Base-by-base conservation (phyloP, 306 rosid species). In the Castanopsis chinensis region DNA sequence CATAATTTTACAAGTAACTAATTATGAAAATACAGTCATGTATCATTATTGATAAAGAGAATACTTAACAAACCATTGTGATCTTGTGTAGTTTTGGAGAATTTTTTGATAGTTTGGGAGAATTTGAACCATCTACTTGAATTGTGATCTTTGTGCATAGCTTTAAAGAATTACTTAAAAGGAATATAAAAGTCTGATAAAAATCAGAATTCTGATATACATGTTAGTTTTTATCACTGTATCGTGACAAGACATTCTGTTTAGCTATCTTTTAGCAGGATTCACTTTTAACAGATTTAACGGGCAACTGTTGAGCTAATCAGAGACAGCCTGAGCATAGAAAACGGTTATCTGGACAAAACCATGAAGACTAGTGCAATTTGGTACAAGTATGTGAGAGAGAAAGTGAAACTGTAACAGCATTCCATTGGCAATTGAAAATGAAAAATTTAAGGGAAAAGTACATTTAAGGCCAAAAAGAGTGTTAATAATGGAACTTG, bases 301-400 rank as follows among this genome's bases (percentile, higher is more conserved):
- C 89, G 86, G 89, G 85, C 53, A 72, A 83, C 83, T 69, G 83
- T 69, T 81, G 71, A 71, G 59, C 28, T n/a, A 78, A 74, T 59
- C 59, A 61, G 65, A 84, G 76, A 78, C 79, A 80, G 45, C 52
- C 78, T 35, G 45, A 30, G 81, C 83, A 69, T 15, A 59, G 55
- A 19, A 72, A 23, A 75, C 28, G 28, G 51, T 72, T 23, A 78
- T 73, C 2, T 69, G 61, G 81, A 86, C 87, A 89, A 80, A 84
- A 21, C 68, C 73, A 75, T 82, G 72, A 23, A 82, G 80, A 58
- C 51, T 77, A 65, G 84, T 21, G 82, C 77, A 49, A 70, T 57
- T 33, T 6, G 45, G 81, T 5, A 35, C 13, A 49, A 49, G 3
- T 6, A 8, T n/a, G 49, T 55, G 32, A 25, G n/a, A 73, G 73